Conservation (phyloP, 176 grass and related monocot species). For the Avena insularis region DNA sequence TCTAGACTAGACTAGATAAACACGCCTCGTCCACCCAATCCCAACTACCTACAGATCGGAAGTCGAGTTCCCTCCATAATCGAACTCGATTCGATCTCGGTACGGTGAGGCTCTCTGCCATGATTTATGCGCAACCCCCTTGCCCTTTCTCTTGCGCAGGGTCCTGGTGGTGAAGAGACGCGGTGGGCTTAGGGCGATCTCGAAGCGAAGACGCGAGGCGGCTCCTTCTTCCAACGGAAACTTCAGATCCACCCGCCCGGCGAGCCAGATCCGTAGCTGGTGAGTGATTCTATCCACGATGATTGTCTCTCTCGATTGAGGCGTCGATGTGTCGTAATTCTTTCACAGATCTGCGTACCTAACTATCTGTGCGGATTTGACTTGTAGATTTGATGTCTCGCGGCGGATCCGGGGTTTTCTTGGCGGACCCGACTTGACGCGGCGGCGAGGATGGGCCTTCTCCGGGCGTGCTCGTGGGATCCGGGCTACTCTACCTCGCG, state of each 20-base stretch:
- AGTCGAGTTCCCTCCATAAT: neutral
- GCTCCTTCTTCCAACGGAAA: neutral
- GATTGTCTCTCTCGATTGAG: rapidly evolving
- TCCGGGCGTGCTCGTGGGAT: no score
- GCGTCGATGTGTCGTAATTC: rapidly evolving
- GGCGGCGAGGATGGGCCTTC: neutral
- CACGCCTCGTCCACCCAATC: neutral
- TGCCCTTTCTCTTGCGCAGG: conserved; percentile 27
- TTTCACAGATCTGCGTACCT: neutral
- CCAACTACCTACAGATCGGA: neutral
- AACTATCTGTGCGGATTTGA: neutral
- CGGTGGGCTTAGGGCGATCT: neutral
- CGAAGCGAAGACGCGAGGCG: neutral
- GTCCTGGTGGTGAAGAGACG: neutral
- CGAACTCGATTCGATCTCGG: neutral
- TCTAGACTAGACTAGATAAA: neutral
- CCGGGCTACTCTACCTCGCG: neutral
- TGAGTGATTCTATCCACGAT: neutral
- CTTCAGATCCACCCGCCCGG: neutral
- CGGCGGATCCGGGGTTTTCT: neutral
- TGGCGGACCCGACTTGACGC: rapidly evolving
- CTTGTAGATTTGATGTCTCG: neutral
- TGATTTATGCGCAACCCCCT: neutral
- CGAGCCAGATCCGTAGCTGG: neutral
- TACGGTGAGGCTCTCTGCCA: neutral